These are phyloP conservation scores for Aurantiochytrium sp. DNA, from an alignment of 108 stramenopile species.

Conservation along the genomic window DNA sequence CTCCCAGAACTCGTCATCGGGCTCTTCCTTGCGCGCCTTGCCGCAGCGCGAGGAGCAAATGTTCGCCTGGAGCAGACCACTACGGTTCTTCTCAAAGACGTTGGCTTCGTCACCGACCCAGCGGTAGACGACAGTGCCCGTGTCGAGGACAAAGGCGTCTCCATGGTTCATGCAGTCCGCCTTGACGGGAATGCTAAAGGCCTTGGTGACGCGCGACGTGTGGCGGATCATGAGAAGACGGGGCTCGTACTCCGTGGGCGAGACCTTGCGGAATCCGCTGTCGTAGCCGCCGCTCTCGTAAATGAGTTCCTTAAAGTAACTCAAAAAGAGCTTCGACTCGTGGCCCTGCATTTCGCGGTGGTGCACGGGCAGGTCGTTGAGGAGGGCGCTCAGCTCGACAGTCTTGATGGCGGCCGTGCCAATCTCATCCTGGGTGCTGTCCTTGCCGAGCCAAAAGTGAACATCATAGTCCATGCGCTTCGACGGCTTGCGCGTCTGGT, in stretches of 20 bases:
- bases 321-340: conserved; percentile 62
- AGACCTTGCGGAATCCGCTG: conserved; percentile 71
- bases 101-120: conserved; percentile 67
- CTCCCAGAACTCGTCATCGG: conserved; percentile 63
- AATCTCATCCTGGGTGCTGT: conserved; percentile 75
- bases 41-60: conserved; percentile 40
- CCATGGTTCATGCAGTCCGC: conserved; percentile 59
- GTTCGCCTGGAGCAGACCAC: conserved; percentile 44
- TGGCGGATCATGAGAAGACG: conserved; percentile 39
- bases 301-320: conserved; percentile 45
- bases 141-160: conserved; percentile 75
- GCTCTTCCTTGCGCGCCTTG: conserved; percentile 26
- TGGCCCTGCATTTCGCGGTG: conserved; percentile 74
- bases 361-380: conserved; percentile 72
- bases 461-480: conserved; percentile 40
- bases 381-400: conserved; percentile 74
- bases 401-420: conserved; percentile 81
- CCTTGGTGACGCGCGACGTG: conserved; percentile 48
- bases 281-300: conserved; percentile 76
- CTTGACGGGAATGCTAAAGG: conserved; percentile 50
- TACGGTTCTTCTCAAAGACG: conserved; percentile 46
- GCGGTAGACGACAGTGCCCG: conserved; percentile 60
- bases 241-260: conserved; percentile 35
- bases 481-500: background rate
- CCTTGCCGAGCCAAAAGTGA: conserved; percentile 71